Conservation (phyloP, 208 protist species). For the Crithidia acanthocephali region DNA sequence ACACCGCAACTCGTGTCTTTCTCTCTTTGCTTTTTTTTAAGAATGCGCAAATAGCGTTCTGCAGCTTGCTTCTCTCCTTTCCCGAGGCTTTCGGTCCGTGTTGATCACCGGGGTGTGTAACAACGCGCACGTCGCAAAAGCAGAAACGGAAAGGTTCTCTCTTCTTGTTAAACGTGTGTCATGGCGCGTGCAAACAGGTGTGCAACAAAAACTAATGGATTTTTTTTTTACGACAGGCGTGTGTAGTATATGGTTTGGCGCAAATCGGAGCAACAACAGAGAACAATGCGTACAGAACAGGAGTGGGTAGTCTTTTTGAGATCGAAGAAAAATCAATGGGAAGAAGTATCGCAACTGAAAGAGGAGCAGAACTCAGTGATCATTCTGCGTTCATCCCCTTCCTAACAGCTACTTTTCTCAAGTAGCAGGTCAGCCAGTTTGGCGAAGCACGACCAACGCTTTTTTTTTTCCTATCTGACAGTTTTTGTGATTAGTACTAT, state of each 20-base stretch:
- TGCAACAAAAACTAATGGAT: not conserved
- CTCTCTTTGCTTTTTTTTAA: slow-evolving; percentile 5
- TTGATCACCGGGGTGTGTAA: slow-evolving; percentile 3
- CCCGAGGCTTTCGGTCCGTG: not conserved
- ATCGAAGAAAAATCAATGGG: not conserved
- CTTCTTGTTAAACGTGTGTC: not conserved
- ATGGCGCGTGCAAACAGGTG: slow-evolving; percentile 1
- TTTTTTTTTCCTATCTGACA: slow-evolving; percentile 1
- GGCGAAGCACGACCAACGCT: not conserved
- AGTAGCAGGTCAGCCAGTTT: not conserved
- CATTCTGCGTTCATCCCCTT: not conserved
- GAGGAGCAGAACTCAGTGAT: not conserved
- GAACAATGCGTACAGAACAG: not conserved
- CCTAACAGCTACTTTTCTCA: not conserved
- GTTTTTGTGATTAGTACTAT: not conserved
- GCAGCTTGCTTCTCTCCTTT: slow-evolving; percentile 16
- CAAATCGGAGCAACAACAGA: not conserved
- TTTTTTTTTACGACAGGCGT: not conserved
- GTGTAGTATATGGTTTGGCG: not conserved
- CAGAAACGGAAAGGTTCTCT: slow-evolving; percentile 1
- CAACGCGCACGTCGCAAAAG: not conserved
- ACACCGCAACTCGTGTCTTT: not conserved
- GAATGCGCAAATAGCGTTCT: slow-evolving; percentile 11
- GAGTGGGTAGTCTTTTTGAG: not conserved
- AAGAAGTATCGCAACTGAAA: not conserved